Evolutionary conservation across 2,329 filamentous ascomycete species (phyloP).

Genomic region (Lanzia echinophila): DNA sequence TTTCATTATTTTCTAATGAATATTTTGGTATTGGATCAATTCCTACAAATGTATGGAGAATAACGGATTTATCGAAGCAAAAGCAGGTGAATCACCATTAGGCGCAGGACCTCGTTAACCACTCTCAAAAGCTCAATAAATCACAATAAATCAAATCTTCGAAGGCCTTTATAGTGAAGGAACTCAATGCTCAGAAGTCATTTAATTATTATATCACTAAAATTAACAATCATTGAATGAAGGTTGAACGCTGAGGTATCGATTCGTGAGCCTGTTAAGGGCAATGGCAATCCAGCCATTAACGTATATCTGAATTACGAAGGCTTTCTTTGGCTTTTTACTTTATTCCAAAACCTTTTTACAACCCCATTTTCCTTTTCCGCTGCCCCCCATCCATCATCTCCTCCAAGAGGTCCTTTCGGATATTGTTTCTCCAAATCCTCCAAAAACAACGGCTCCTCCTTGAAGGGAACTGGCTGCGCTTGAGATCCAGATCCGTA

Average conservation of each 20-base stretch:
- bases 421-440: slow-evolving; percentile 42
- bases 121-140: too few relatives aligned
- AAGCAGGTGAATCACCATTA: too few relatives aligned
- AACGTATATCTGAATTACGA: slow-evolving; percentile 7
- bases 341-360: slow-evolving; percentile 59
- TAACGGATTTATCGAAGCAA: too few relatives aligned
- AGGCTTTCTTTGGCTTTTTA: slow-evolving; percentile 32
- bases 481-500: slow-evolving; percentile 66
- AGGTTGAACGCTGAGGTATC: too few relatives aligned
- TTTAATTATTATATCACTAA: too few relatives aligned
- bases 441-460: slow-evolving; percentile 49
- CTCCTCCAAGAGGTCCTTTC: slow-evolving; percentile 31
- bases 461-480: slow-evolving; percentile 29
- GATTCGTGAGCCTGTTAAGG: not conserved
- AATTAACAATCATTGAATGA: too few relatives aligned
- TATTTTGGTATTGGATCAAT: not conserved
- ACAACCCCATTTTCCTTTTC: slow-evolving; percentile 48
- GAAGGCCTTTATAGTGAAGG: too few relatives aligned
- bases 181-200: too few relatives aligned
- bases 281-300: not conserved
- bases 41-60: too few relatives aligned
- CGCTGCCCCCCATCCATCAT: slow-evolving; percentile 35
- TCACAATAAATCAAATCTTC: too few relatives aligned
- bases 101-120: too few relatives aligned
- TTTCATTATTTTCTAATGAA: not conserved